A percentile compares a stretch with the other conserved stretches of the same genome.
Conservation (phyloP, 441 rosid genomes). For the Omphalea diandra region DNA sequence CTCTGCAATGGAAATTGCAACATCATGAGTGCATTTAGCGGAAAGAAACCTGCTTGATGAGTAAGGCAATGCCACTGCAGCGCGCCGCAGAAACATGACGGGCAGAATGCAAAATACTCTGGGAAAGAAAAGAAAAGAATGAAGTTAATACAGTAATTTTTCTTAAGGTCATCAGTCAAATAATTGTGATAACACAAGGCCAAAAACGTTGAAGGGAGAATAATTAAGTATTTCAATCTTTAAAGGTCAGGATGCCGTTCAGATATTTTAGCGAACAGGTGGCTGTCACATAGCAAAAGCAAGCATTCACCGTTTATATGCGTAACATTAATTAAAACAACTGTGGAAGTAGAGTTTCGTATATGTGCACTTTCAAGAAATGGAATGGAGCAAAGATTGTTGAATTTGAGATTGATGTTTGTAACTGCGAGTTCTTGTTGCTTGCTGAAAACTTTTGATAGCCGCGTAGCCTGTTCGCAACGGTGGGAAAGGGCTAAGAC, state of each 20-base stretch:
- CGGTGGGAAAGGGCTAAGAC: not conserved
- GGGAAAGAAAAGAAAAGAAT: not conserved
- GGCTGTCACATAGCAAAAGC: not conserved
- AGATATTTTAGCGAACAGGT: slow-evolving; percentile 43
- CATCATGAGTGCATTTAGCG: slow-evolving; percentile 32
- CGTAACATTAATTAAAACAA: not conserved
- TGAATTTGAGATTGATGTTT: not conserved
- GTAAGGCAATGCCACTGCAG: slow-evolving; percentile 31
- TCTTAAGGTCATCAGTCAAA: not conserved
- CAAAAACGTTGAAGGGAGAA: too few species aligned
- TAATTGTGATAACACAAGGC: not conserved
- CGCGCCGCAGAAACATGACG: slow-evolving; percentile 61
- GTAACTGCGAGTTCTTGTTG: not conserved
- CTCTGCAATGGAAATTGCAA: slow-evolving; percentile 41
- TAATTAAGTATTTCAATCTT: too few species aligned
- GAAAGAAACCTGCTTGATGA: slow-evolving; percentile 42
- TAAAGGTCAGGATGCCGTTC: too few species aligned
- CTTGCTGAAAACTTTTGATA: not conserved
- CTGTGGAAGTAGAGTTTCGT: not conserved
- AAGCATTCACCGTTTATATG: not conserved
- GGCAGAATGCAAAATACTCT: slow-evolving; percentile 10
- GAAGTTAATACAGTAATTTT: not conserved
- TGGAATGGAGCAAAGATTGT: not conserved
- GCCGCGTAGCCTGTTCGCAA: too few species aligned
- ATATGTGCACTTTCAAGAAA: not conserved